A percentile compares a stretch with the other conserved stretches of the same genome.
These are phyloP conservation scores for Platanus orientalis DNA, from an alignment of 164 flowering plant species.

Conservation along the genomic window DNA sequence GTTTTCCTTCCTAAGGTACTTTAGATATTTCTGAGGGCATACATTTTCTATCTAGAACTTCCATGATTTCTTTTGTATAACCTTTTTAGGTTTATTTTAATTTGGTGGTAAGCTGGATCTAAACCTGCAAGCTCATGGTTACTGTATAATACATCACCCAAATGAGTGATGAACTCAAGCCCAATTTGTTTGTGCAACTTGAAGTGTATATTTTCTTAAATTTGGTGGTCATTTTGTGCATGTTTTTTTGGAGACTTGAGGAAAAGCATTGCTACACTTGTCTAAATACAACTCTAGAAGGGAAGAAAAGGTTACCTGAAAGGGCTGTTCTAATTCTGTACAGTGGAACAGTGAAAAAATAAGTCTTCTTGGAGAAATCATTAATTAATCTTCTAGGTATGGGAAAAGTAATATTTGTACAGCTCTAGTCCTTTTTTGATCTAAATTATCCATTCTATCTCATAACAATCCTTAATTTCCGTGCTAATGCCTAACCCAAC, in stretches of 20 bases:
- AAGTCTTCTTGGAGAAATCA: too few relatives aligned
- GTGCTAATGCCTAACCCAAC: too few relatives aligned
- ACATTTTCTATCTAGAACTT: not conserved
- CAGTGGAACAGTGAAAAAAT: too few relatives aligned
- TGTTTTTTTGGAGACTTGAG: not conserved
- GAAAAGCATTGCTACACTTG: not conserved
- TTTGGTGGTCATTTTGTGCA: not conserved
- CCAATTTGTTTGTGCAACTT: not conserved
- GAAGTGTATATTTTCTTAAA: not conserved
- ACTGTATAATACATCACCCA: not conserved
- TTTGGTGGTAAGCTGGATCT: too few relatives aligned
- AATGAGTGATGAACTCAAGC: not conserved
- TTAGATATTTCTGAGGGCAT: not conserved
- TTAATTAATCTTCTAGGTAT: too few relatives aligned
- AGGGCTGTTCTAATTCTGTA: too few relatives aligned
- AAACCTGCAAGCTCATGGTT: not conserved
- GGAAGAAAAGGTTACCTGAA: too few relatives aligned
- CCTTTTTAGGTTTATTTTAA: not conserved
- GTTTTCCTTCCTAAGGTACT: slow-evolving; percentile 88
- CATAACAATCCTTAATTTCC: too few relatives aligned
- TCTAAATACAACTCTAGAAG: not conserved
- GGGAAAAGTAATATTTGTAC: too few relatives aligned
- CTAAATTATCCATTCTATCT: too few relatives aligned
- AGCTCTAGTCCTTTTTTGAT: too few relatives aligned
- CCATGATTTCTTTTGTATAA: not conserved